A percentile compares a stretch with the other conserved stretches of the same genome.
Conservation (phyloP, 495 filamentous ascomycete genomes). For the Neurospora sublineolata region DNA sequence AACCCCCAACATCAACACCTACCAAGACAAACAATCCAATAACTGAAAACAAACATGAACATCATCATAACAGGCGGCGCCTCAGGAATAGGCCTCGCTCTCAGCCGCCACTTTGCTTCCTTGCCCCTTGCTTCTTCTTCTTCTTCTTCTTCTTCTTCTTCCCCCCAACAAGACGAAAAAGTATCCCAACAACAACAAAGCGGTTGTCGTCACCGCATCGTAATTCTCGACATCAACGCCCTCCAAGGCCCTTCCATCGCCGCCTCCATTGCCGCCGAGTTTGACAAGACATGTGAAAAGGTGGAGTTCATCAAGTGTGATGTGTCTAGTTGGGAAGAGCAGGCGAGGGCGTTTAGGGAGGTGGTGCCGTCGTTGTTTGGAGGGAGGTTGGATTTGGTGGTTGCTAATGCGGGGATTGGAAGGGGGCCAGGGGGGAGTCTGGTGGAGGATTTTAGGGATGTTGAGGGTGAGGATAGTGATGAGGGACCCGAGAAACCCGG, state of each 20-base stretch:
- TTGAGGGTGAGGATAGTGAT: slow-evolving; percentile 19
- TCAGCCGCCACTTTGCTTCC: slow-evolving; percentile 37
- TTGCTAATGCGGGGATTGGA: slow-evolving; percentile 47
- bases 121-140: slow-evolving; percentile 27
- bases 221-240: slow-evolving; percentile 42
- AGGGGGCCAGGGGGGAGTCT: slow-evolving; percentile 22
- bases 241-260: slow-evolving; percentile 20
- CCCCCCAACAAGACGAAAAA: not conserved
- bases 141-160: slow-evolving; percentile 38
- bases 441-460: slow-evolving; percentile 17
- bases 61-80: slow-evolving; percentile 37
- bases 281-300: slow-evolving; percentile 15
- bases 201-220: slow-evolving; percentile 23
- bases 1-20: not conserved
- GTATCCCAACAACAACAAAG: not conserved
- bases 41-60: not conserved
- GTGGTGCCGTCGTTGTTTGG: slow-evolving; percentile 21
- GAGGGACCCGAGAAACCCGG: slow-evolving; percentile 29
- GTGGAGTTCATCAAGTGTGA: slow-evolving; percentile 27
- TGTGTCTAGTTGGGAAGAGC: slow-evolving; percentile 38
- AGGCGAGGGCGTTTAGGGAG: slow-evolving; percentile 31
- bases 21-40: not conserved
- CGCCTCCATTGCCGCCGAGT: slow-evolving; percentile 22
- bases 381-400: slow-evolving; percentile 37
- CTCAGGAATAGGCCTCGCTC: slow-evolving; percentile 42